A percentile compares a stretch with the other conserved stretches of the same genome.
These are phyloP conservation scores for Blastocystis sp. DNA, from an alignment of 352 stramenopile species.

Conservation along the genomic window DNA sequence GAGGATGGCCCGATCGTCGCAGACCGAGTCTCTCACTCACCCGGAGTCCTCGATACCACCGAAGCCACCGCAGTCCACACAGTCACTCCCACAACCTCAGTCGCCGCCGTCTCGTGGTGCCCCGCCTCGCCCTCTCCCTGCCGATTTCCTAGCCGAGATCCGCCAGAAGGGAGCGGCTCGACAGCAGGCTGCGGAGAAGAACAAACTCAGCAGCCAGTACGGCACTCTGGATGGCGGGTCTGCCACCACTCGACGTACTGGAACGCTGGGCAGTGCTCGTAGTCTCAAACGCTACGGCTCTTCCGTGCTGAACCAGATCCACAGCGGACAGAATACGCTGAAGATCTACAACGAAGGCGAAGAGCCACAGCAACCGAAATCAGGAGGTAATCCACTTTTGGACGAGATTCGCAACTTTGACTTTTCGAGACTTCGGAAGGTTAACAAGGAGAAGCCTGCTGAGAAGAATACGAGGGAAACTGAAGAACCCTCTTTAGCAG, in stretches of 20 bases:
- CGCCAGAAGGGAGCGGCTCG: not conserved
- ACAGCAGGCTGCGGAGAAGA: not conserved
- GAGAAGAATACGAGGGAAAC: not conserved
- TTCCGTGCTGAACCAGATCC: not conserved
- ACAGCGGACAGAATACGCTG: not conserved
- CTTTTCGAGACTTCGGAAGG: not conserved
- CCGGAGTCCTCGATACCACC: not conserved
- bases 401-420: constrained; percentile 46
- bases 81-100: not conserved
- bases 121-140: not conserved
- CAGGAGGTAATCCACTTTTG: not conserved
- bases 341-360: not conserved
- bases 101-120: not conserved
- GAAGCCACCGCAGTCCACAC: not conserved
- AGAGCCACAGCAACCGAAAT: not conserved
- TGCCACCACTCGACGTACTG: not conserved
- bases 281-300: constrained; percentile 8
- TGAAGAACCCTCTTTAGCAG: not conserved
- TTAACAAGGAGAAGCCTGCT: not conserved
- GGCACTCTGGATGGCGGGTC: not conserved
- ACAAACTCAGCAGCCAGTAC: not conserved
- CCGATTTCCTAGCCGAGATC: constrained; percentile 2
- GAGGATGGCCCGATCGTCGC: not conserved
- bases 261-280: not conserved
- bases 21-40: not conserved